These are phyloP conservation scores for Axilococcus clingmanii DNA, from an alignment of 139 green algal species.

Conservation along the genomic window DNA sequence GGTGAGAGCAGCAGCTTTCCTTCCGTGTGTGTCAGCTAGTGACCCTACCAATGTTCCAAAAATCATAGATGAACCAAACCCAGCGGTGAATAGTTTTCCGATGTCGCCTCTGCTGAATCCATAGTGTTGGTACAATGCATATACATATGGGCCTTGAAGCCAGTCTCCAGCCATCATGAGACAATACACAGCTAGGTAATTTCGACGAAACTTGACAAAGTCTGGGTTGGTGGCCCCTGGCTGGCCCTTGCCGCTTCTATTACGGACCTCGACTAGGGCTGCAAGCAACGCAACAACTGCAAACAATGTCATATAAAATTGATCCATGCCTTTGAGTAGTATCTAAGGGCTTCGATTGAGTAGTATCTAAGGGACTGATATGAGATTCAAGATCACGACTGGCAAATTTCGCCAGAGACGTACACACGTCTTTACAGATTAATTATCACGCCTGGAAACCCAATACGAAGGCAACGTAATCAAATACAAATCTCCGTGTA, in stretches of 20 bases:
- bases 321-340: no score
- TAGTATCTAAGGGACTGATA: no score
- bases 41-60: slow-evolving; percentile 93
- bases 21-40: slow-evolving; percentile 85
- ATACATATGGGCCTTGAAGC: slow-evolving; percentile 97
- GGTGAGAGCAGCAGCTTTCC: slow-evolving; percentile 76
- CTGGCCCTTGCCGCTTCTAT: slow-evolving; percentile 10
- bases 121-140: slow-evolving; percentile 94
- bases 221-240: slow-evolving; percentile 11
- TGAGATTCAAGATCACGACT: no score
- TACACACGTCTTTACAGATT: no score
- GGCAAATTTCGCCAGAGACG: no score
- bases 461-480: no score
- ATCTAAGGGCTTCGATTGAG: no score
- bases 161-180: slow-evolving; percentile 98
- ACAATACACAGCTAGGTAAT: slow-evolving; percentile 91
- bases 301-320: slow-evolving; percentile 39
- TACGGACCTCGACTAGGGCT: slow-evolving; percentile 31
- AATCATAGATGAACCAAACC: slow-evolving; percentile 92
- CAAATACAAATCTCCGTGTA: no score
- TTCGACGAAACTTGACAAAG: slow-evolving; percentile 79
- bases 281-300: slow-evolving; percentile 13
- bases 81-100: slow-evolving; percentile 93
- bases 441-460: no score
- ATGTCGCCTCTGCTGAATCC: slow-evolving; percentile 78